Evolutionary conservation across 2,329 filamentous ascomycete genomes (phyloP).

Genomic region (Simplicillium sp.): DNA sequence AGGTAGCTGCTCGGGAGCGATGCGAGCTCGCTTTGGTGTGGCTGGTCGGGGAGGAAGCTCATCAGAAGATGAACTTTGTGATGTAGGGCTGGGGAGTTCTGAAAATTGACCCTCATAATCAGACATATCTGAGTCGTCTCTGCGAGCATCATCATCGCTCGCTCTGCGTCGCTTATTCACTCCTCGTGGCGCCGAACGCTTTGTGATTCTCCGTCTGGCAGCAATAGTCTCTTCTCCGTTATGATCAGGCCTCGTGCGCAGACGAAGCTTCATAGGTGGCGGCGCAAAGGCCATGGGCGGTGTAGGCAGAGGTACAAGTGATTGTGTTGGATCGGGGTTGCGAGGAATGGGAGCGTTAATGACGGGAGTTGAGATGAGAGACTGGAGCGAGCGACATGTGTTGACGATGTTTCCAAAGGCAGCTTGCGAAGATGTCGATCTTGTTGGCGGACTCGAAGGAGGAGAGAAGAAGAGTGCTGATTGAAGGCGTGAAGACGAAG

Average conservation of each 20-base stretch:
- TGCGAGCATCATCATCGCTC: conserved; percentile 13
- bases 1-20: conserved; percentile 51
- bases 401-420: conserved; percentile 46
- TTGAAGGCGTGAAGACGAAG: conserved; percentile 49
- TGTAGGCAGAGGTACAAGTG: conserved; percentile 35
- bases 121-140: conserved; percentile 5
- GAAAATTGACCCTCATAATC: conserved; percentile 1
- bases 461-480: conserved; percentile 40
- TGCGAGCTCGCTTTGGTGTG: conserved; percentile 51
- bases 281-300: conserved; percentile 45
- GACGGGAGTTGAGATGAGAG: conserved; percentile 37
- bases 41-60: conserved; percentile 24
- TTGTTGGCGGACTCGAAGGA: conserved; percentile 38
- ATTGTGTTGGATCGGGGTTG: background rate
- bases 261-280: conserved; percentile 42
- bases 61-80: background rate
- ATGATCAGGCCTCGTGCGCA: conserved; percentile 34
- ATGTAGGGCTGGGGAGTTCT: conserved; percentile 9
- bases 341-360: conserved; percentile 2
- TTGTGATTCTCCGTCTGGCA: conserved; percentile 38
- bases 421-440: conserved; percentile 33
- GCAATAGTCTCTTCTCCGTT: conserved; percentile 19
- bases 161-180: conserved; percentile 40
- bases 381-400: conserved; percentile 52
- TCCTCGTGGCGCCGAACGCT: conserved; percentile 35